phyloP scores from a whole-genome alignment of 1,284 basidiomycete species.

The Agroathelia rolfsii region DNA sequence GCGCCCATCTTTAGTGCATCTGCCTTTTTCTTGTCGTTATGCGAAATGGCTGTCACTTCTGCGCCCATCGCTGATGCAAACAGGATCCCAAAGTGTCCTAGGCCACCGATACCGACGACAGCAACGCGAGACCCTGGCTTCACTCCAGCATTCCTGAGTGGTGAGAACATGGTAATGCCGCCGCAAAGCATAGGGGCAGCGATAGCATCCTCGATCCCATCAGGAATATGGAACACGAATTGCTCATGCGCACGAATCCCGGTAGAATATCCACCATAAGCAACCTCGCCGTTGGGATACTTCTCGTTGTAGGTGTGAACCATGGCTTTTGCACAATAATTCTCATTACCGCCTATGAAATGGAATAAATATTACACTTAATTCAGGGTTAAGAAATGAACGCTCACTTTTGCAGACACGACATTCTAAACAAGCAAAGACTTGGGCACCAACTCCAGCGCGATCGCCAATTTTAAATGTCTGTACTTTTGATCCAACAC shows the following conservation, averaged over 20 bases:
- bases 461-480: constrained; percentile 53
- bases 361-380: constrained; percentile 15
- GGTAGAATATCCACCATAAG: constrained; percentile 57
- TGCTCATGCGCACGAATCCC: constrained; percentile 56
- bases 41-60: constrained; percentile 60
- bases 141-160: constrained; percentile 57
- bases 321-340: constrained; percentile 26
- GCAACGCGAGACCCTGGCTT: constrained; percentile 65
- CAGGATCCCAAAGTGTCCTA: constrained; percentile 47
- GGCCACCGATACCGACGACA: constrained; percentile 55
- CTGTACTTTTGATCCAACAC: constrained; percentile 43
- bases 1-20: constrained; percentile 60
- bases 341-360: constrained; percentile 35
- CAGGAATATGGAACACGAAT: constrained; percentile 25
- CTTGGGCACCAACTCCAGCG: constrained; percentile 59
- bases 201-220: constrained; percentile 18
- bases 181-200: constrained; percentile 28
- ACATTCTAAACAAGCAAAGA: constrained; percentile 43
- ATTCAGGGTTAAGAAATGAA: background rate
- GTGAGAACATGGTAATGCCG: constrained; percentile 55
- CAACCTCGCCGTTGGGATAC: constrained; percentile 44
- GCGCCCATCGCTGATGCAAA: constrained; percentile 51
- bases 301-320: too few species aligned
- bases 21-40: constrained; percentile 47
- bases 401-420: constrained; percentile 34